A percentile compares a stretch with the other conserved stretches of the same genome.
Conservation (phyloP, 2,329 filamentous ascomycete species). For the Thelonectria olida region DNA sequence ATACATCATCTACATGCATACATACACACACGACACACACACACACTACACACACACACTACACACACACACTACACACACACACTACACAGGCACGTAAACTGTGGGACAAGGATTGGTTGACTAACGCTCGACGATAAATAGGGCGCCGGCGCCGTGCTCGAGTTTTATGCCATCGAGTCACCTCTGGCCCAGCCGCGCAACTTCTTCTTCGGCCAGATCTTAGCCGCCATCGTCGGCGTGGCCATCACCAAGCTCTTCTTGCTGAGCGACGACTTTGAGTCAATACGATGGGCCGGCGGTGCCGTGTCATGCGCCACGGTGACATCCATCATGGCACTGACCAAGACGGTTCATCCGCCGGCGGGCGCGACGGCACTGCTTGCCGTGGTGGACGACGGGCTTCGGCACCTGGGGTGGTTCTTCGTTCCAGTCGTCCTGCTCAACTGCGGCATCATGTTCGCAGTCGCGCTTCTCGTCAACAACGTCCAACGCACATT, state of each 20-base stretch:
- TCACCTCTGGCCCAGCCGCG: constrained; percentile 79
- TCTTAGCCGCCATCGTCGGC: constrained; percentile 69
- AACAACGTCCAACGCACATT: constrained; percentile 76
- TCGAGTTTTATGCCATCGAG: constrained; percentile 77
- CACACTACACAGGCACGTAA: not conserved
- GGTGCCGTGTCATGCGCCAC: constrained; percentile 72
- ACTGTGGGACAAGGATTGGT: not conserved
- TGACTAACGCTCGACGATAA: not conserved
- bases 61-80: not conserved
- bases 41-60: too few species aligned
- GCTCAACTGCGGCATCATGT: constrained; percentile 69
- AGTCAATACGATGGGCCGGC: constrained; percentile 68
- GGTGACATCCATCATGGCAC: constrained; percentile 70
- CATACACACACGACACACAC: not conserved
- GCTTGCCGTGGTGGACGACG: constrained; percentile 69
- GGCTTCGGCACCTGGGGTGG: constrained; percentile 71
- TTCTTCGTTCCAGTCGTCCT: constrained; percentile 70
- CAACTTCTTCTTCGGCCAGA: constrained; percentile 73
- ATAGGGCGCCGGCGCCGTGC: constrained; percentile 78
- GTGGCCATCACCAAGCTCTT: constrained; percentile 74
- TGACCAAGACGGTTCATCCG: constrained; percentile 78
- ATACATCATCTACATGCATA: too few species aligned
- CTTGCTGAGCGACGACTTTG: constrained; percentile 55
- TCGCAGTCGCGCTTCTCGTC: constrained; percentile 68
- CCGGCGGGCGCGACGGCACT: constrained; percentile 80